Conservation (phyloP, 108 stramenopile genomes). For the Nannochloropsis salina region DNA sequence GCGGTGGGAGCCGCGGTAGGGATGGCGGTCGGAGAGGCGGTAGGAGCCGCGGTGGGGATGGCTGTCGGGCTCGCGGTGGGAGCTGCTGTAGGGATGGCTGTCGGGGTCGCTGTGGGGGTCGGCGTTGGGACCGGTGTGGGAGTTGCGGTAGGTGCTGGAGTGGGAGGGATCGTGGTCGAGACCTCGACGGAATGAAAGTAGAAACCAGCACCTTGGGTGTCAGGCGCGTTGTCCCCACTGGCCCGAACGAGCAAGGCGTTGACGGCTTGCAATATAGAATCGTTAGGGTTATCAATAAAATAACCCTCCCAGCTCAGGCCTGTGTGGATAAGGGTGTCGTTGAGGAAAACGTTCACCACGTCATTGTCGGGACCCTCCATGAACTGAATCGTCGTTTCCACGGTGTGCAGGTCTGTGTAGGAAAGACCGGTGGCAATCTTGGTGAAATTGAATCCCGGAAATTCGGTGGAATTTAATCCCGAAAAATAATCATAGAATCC, state of each 20-base stretch:
- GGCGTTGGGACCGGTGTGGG: not conserved
- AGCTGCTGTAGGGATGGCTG: too few species aligned
- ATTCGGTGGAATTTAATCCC: not conserved
- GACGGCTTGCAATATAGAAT: not conserved
- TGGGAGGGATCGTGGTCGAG: not conserved
- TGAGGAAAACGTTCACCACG: not conserved
- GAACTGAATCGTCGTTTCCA: not conserved
- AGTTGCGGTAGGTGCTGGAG: not conserved
- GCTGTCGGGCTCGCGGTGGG: too few species aligned
- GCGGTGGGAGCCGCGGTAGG: too few species aligned
- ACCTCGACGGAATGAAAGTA: not conserved
- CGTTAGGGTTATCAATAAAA: not conserved
- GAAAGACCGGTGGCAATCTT: not conserved
- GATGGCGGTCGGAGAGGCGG: too few species aligned
- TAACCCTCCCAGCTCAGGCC: not conserved
- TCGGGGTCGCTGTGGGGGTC: too few species aligned
- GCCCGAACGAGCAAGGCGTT: not conserved
- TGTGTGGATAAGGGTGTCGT: not conserved
- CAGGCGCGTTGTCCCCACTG: not conserved
- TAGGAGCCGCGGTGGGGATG: too few species aligned
- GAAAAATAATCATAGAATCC: not conserved
- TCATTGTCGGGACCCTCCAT: not conserved
- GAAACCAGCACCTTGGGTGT: not conserved
- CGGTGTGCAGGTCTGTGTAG: not conserved
- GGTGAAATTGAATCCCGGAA: not conserved